These are phyloP conservation scores for Sclerospora graminicola DNA, from an alignment of 352 stramenopile genomes.

Conservation along the genomic window DNA sequence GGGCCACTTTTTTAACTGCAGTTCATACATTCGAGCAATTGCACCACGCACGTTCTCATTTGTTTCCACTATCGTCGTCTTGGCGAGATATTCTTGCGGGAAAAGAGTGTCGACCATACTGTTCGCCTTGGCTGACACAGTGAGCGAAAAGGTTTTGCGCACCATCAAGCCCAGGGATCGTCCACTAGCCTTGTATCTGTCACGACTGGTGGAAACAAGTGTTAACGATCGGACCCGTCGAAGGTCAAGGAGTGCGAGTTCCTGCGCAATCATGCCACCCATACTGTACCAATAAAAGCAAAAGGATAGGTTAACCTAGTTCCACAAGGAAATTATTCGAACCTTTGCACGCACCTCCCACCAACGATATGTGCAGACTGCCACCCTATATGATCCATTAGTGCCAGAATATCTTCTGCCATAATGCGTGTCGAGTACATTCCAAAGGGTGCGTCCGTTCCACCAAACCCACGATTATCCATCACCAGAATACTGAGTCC, in stretches of 20 bases:
- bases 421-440: slow-evolving; percentile 47
- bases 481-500: slow-evolving; percentile 40
- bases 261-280: slow-evolving; percentile 50
- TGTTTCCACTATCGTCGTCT: slow-evolving; percentile 25
- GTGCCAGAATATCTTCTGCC: slow-evolving; percentile 37
- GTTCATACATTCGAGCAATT: slow-evolving; percentile 18
- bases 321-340: too few species aligned
- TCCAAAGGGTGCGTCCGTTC: slow-evolving; percentile 28
- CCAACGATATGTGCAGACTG: slow-evolving; percentile 28
- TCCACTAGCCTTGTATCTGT: slow-evolving; percentile 31
- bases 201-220: slow-evolving; percentile 40
- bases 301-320: too few species aligned
- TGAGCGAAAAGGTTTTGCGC: slow-evolving; percentile 27
- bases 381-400: slow-evolving; percentile 60
- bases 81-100: slow-evolving; percentile 18
- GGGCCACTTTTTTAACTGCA: slow-evolving; percentile 15
- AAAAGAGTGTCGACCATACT: slow-evolving; percentile 32
- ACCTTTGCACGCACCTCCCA: slow-evolving; percentile 18
- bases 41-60: slow-evolving; percentile 19
- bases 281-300: slow-evolving; percentile 17
- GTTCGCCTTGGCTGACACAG: slow-evolving; percentile 20
- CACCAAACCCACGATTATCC: slow-evolving; percentile 50
- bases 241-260: slow-evolving; percentile 34
- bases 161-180: slow-evolving; percentile 25
- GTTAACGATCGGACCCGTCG: slow-evolving; percentile 38